Evolutionary conservation across 352 stramenopile species (phyloP).

Genomic region (Aphanomyces euteiches): DNA sequence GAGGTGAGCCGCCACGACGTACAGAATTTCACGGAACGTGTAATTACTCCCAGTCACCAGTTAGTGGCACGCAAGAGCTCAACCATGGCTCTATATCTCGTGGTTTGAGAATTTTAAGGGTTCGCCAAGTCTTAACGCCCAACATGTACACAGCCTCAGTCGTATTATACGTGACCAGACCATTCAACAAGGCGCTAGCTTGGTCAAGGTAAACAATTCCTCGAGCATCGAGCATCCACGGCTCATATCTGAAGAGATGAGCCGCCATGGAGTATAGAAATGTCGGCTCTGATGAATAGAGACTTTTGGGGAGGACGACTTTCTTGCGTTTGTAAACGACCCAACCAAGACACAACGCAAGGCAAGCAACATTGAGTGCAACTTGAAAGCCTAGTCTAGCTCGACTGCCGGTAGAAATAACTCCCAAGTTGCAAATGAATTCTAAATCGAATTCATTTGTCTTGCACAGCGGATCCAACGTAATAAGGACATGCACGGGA

Average conservation of each 20-base stretch:
- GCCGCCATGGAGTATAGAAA: not conserved
- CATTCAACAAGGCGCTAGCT: not conserved
- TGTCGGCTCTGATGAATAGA: not conserved
- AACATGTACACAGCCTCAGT: not conserved
- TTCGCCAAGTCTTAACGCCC: constrained; percentile 22
- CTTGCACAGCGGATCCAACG: not conserved
- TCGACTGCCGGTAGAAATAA: not conserved
- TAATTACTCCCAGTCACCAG: too few relatives aligned
- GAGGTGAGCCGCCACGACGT: not conserved
- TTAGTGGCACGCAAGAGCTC: too few relatives aligned
- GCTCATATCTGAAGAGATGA: not conserved
- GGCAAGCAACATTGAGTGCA: not conserved
- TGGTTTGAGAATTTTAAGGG: not conserved
- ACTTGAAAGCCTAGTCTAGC: not conserved
- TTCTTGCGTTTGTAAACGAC: not conserved
- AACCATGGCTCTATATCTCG: too few relatives aligned
- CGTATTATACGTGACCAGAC: not conserved
- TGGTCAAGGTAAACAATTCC: constrained; percentile 7
- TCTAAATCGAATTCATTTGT: not conserved
- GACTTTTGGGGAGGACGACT: not conserved
- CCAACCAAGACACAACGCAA: not conserved
- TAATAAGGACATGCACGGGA: not conserved
- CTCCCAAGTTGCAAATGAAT: not conserved
- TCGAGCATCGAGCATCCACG: not conserved
- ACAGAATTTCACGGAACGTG: not conserved